A percentile compares a stretch with the other conserved stretches of the same genome.
phyloP scores from a whole-genome alignment of 352 stramenopile species.

The Phytophthora chlamydospora region DNA sequence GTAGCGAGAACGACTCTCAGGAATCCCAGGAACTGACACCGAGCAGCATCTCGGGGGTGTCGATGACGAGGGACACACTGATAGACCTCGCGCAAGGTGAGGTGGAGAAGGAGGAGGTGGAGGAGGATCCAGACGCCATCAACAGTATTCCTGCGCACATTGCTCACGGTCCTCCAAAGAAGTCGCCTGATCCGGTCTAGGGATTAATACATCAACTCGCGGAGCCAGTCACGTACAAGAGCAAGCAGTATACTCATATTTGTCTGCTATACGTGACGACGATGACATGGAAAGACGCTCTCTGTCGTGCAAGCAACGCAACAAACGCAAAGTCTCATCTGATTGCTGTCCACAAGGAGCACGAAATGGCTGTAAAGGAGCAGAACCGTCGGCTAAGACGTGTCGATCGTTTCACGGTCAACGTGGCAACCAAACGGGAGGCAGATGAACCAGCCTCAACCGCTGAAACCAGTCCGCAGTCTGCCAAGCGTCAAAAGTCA shows the following conservation, averaged over 20 bases:
- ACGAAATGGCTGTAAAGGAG: background rate
- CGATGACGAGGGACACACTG: background rate
- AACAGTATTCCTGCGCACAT: background rate
- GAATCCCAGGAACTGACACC: background rate
- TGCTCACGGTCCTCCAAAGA: background rate
- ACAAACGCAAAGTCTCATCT: slow-evolving; percentile 3
- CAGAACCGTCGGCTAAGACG: background rate
- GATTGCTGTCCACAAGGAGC: background rate
- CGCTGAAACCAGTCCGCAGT: background rate
- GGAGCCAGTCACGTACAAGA: background rate
- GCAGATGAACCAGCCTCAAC: no score
- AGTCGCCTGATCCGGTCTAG: background rate
- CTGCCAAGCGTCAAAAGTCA: slow-evolving; percentile 1
- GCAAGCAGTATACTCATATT: slow-evolving; percentile 1
- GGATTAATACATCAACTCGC: background rate
- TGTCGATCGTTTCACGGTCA: background rate
- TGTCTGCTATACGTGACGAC: background rate
- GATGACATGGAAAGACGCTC: background rate
- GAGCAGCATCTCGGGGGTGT: slow-evolving; percentile 1
- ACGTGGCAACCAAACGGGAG: background rate
- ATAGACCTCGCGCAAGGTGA: background rate
- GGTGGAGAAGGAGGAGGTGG: background rate
- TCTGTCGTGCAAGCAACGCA: slow-evolving; percentile 1
- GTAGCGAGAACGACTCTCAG: background rate
- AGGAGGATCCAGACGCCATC: background rate